Evolutionary conservation across 768 basidiomycete species (phyloP).

Genomic region (Leccinum fibrillosum): DNA sequence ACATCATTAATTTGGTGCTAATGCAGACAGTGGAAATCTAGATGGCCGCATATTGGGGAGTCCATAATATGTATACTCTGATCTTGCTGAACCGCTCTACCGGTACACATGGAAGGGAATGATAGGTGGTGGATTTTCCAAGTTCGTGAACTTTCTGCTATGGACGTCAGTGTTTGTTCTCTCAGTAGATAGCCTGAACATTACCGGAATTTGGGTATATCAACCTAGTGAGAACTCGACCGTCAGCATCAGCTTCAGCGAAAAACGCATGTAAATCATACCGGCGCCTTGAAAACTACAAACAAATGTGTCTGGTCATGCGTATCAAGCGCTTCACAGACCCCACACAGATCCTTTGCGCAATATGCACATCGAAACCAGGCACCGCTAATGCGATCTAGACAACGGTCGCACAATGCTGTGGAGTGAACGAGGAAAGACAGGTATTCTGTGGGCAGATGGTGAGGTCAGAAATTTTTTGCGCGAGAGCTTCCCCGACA

Average conservation of each 20-base stretch:
- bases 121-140: slow-evolving; percentile 61
- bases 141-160: slow-evolving; percentile 49
- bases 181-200: slow-evolving; percentile 18
- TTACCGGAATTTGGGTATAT: slow-evolving; percentile 72
- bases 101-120: slow-evolving; percentile 62
- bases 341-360: slow-evolving; percentile 79
- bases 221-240: slow-evolving; percentile 43
- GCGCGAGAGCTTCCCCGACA: background rate
- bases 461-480: background rate
- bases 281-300: slow-evolving; percentile 82
- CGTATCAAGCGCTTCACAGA: slow-evolving; percentile 76
- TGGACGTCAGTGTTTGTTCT: slow-evolving; percentile 8
- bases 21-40: slow-evolving; percentile 1
- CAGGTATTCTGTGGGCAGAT: slow-evolving; percentile 54
- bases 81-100: slow-evolving; percentile 14
- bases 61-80: slow-evolving; percentile 6
- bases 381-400: slow-evolving; percentile 75
- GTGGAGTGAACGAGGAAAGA: slow-evolving; percentile 53
- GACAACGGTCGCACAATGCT: slow-evolving; percentile 85
- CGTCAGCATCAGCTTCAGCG: slow-evolving; percentile 3
- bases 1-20: slow-evolving; percentile 3
- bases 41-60: background rate
- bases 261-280: slow-evolving; percentile 32
- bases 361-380: slow-evolving; percentile 95
- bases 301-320: slow-evolving; percentile 84